These are phyloP conservation scores for Mimosa pudica DNA, from an alignment of 306 rosid genomes.

Conservation along the genomic window DNA sequence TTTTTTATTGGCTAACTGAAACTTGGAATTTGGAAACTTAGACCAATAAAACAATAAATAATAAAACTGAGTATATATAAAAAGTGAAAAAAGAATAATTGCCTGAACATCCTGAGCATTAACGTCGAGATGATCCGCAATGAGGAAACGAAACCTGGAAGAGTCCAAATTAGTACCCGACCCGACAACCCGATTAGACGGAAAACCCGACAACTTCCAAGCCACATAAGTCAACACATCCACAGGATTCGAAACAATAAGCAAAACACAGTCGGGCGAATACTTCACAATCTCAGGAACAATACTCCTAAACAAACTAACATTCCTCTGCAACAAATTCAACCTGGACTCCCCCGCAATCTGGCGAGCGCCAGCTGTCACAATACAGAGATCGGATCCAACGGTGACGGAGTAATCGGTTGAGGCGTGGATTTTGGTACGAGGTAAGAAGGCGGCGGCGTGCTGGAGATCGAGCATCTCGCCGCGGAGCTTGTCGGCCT, in stretches of 20 bases:
- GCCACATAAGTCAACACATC: conserved; percentile 80
- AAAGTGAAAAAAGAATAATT: background rate
- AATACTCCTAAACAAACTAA: conserved; percentile 58
- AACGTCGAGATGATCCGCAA: conserved; percentile 92
- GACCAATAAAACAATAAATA: background rate
- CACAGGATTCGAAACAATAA: conserved; percentile 85
- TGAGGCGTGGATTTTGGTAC: conserved; percentile 77
- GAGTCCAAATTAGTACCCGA: conserved; percentile 96
- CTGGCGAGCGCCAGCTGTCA: conserved; percentile 91
- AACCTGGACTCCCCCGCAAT: conserved; percentile 70
- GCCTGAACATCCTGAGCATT: conserved; percentile 96
- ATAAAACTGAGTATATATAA: background rate
- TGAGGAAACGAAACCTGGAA: conserved; percentile 81
- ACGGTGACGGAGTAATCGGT: conserved; percentile 68
- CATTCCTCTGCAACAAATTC: conserved; percentile 77
- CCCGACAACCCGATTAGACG: conserved; percentile 86
- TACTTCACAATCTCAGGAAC: conserved; percentile 67
- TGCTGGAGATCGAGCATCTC: conserved; percentile 96
- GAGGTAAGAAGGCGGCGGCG: conserved; percentile 94
- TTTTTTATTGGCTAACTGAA: too few species aligned
- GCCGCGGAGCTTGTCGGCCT: conserved; percentile 80
- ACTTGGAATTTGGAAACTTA: background rate
- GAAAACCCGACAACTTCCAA: conserved; percentile 90
- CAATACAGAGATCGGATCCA: conserved; percentile 85
- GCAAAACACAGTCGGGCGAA: conserved; percentile 59